Conservation (phyloP, 352 stramenopile species). For the Globisporangium acanthophoron region DNA sequence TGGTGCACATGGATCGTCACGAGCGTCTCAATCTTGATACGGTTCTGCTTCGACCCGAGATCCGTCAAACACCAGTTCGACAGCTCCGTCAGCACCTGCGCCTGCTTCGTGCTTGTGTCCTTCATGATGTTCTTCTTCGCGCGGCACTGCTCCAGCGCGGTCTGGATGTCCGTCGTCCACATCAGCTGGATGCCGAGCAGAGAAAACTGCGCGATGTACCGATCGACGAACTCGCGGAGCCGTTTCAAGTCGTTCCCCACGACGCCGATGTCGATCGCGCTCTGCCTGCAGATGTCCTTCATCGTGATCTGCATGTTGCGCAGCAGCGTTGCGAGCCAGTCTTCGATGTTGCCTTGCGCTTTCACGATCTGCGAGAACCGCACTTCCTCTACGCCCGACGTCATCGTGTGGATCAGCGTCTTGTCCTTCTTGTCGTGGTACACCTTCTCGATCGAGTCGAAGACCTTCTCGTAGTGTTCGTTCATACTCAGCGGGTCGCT, state of each 20-base stretch:
- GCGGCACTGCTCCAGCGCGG: conserved; percentile 91
- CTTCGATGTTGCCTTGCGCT: conserved; percentile 97
- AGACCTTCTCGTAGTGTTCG: conserved; percentile 98
- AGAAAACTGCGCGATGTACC: conserved; percentile 94
- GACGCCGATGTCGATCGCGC: conserved; percentile 89
- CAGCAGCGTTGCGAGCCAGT: conserved; percentile 96
- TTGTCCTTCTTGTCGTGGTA: conserved; percentile 98
- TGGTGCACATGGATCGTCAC: conserved; percentile 99
- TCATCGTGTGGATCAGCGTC: conserved; percentile 92
- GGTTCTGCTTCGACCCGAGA: conserved; percentile 94
- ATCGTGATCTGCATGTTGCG: conserved; percentile 95
- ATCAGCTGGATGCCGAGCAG: conserved; percentile 96
- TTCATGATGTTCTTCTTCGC: conserved; percentile 98
- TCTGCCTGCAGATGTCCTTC: conserved; percentile 95
- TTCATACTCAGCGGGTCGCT: conserved; percentile 98
- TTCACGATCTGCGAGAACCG: conserved; percentile 94
- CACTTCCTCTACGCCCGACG: conserved; percentile 93
- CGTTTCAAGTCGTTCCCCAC: conserved; percentile 90
- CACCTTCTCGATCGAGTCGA: conserved; percentile 98
- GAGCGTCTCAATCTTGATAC: conserved; percentile 97
- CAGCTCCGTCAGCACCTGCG: conserved; percentile 91
- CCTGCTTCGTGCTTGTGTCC: conserved; percentile 94
- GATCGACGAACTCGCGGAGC: conserved; percentile 92
- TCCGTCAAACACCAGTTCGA: conserved; percentile 96
- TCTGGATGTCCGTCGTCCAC: conserved; percentile 96